Conservation (phyloP, 2,329 filamentous ascomycete species). For the Hypoxylon sp. region DNA sequence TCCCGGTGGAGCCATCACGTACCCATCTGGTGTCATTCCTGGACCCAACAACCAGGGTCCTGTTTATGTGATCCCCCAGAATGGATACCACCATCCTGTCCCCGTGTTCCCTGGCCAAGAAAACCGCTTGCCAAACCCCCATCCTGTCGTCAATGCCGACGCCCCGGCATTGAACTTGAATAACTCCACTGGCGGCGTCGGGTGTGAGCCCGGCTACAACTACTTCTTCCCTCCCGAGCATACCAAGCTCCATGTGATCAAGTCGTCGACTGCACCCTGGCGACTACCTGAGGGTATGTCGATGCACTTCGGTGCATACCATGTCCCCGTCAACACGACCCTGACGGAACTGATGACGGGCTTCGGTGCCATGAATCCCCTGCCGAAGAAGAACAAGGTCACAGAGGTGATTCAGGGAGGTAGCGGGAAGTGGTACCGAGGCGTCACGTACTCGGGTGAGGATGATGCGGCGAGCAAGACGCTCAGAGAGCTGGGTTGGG, state of each 20-base stretch:
- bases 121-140: slow-evolving; percentile 59
- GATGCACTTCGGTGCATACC: slow-evolving; percentile 65
- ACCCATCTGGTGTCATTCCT: slow-evolving; percentile 53
- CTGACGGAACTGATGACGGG: slow-evolving; percentile 71
- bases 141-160: slow-evolving; percentile 60
- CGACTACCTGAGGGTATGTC: slow-evolving; percentile 60
- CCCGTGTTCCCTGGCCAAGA: slow-evolving; percentile 51
- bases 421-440: slow-evolving; percentile 72
- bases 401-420: slow-evolving; percentile 70
- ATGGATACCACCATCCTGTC: slow-evolving; percentile 43
- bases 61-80: slow-evolving; percentile 40
- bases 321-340: slow-evolving; percentile 68
- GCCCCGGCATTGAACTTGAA: slow-evolving; percentile 69
- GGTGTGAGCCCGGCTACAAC: slow-evolving; percentile 74
- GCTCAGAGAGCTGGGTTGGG: slow-evolving; percentile 73
- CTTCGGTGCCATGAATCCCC: slow-evolving; percentile 69
- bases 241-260: slow-evolving; percentile 73
- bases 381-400: slow-evolving; percentile 68
- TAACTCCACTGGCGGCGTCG: slow-evolving; percentile 70
- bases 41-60: slow-evolving; percentile 43
- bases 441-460: slow-evolving; percentile 66
- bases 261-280: slow-evolving; percentile 68
- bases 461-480: slow-evolving; percentile 65
- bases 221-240: slow-evolving; percentile 73
- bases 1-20: slow-evolving; percentile 43